Base-by-base conservation (phyloP, 2,329 filamentous ascomycete genomes). In the Falciphora oryzae region DNA sequence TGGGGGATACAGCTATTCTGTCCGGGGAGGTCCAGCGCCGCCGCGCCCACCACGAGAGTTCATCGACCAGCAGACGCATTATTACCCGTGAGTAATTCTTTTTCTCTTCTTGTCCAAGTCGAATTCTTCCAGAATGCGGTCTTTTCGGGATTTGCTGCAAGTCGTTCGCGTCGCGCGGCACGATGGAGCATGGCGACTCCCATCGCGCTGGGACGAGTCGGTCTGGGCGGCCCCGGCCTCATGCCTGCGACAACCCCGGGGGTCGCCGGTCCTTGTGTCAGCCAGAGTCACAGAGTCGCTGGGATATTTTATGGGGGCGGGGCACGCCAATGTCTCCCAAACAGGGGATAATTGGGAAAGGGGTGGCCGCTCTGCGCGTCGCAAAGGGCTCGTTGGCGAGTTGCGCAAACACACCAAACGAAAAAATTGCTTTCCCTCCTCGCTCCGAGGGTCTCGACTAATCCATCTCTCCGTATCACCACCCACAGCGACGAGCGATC, bases 1-100 rank as follows among this genome's bases (percentile, higher is more conserved):
- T 44, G 27, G 60, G 59, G 75, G 75, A 60, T 78, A 78, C 68
- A 72, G 68, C 59, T 78, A 77, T 66, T 72, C 74, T 0, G 75
- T 78, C 65, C 71, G 70, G 67, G 76, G 75, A 58, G 76, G 75
- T 3, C 71, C 73, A 32, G 66, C 75, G 61, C 71, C 75, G 32
- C 67, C 68, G 50, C 67, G 71, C 44, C 73, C 75, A n/a, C 69
- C 73, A 5, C 71, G 69, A 61, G 73, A 75, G 63, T 71, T 71
- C 65, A 63, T 71, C n/a, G 66, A 72, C 63, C 68, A 69, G 59
- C 67, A 69, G 35, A 63, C 69, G 64, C 66, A 67, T 32, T 65
- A 67, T 27, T 72, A 68, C n/a, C 69, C 69, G 70, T 73, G 69
- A 71, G 70, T 70, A 18, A 5, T 11, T 1, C 18, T 44, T 62